Percentiles rank a stretch among this genome's conserved stretches.
These are phyloP conservation scores for Aspergillus egyptiacus DNA, from an alignment of 495 filamentous ascomycete species.

Conservation along the genomic window DNA sequence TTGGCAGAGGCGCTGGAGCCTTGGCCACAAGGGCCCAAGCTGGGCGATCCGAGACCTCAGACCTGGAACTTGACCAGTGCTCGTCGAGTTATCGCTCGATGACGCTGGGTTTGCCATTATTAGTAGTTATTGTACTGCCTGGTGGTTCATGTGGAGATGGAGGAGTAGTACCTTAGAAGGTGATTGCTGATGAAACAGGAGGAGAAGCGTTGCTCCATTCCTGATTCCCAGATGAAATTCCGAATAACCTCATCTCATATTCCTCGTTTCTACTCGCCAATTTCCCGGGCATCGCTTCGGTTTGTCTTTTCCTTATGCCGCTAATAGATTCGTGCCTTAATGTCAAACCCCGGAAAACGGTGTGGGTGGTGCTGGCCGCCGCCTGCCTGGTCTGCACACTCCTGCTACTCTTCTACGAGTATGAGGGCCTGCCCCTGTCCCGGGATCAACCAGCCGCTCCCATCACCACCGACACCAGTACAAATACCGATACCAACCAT, in stretches of 20 bases:
- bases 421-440: conserved; percentile 4
- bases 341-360: not conserved
- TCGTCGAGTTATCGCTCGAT: not conserved
- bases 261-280: not conserved
- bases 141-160: not conserved
- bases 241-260: not conserved
- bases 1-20: not conserved
- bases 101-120: not conserved
- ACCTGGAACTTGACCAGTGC: not conserved
- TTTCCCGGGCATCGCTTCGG: not conserved
- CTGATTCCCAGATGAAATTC: not conserved
- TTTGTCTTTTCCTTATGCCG: not conserved
- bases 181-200: too few relatives aligned
- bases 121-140: not conserved
- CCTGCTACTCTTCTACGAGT: conserved; percentile 7
- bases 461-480: not conserved
- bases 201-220: conserved; percentile 1
- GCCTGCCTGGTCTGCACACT: conserved; percentile 8
- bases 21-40: too few relatives aligned
- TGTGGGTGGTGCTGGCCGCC: conserved; percentile 13
- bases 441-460: not conserved
- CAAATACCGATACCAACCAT: not conserved
- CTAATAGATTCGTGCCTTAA: conserved; percentile 3
- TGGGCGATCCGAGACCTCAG: not conserved
- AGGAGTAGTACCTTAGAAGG: not conserved